Evolutionary conservation across 2,329 filamentous ascomycete genomes (phyloP).

Genomic region (Fusarium graminum): DNA sequence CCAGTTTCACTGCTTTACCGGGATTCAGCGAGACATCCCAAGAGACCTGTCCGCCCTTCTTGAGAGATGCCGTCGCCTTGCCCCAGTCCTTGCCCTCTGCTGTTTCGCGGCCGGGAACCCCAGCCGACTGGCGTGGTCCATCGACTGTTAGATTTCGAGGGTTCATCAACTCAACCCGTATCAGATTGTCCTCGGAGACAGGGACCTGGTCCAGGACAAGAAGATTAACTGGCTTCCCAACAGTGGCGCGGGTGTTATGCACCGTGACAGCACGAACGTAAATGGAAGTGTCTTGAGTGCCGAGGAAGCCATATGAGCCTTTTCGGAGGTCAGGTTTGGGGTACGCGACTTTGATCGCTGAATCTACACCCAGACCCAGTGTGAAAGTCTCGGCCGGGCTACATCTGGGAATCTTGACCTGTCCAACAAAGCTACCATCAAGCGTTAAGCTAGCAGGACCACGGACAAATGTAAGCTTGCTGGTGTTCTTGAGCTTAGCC

Average conservation of each 20-base stretch:
- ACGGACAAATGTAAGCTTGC: conserved; percentile 67
- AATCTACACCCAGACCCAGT: conserved; percentile 71
- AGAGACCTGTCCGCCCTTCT: conserved; percentile 68
- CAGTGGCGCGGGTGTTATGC: conserved; percentile 61
- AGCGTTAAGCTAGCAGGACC: conserved; percentile 70
- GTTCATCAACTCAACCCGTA: conserved; percentile 63
- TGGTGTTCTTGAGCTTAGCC: conserved; percentile 68
- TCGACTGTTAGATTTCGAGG: conserved; percentile 62
- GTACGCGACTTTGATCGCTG: conserved; percentile 67
- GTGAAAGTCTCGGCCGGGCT: conserved; percentile 66
- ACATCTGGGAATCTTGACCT: conserved; percentile 67
- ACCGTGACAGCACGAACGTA: conserved; percentile 65
- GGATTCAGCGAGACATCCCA: conserved; percentile 72
- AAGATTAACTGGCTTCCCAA: conserved; percentile 58
- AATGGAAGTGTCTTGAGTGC: conserved; percentile 64
- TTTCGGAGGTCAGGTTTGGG: conserved; percentile 67
- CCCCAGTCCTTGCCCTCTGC: conserved; percentile 63
- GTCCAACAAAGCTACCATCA: conserved; percentile 73
- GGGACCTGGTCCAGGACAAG: conserved; percentile 72
- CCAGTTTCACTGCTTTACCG: conserved; percentile 68
- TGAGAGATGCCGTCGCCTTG: conserved; percentile 64
- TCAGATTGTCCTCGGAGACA: conserved; percentile 70
- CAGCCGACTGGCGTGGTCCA: conserved; percentile 55
- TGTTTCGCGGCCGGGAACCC: conserved; percentile 49
- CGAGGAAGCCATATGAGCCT: conserved; percentile 65